Evolutionary conservation across 2,329 filamentous ascomycete genomes (phyloP), one percentile per base, ranked within the genome.

Genomic region (Incumbomyces delicatus): DNA sequence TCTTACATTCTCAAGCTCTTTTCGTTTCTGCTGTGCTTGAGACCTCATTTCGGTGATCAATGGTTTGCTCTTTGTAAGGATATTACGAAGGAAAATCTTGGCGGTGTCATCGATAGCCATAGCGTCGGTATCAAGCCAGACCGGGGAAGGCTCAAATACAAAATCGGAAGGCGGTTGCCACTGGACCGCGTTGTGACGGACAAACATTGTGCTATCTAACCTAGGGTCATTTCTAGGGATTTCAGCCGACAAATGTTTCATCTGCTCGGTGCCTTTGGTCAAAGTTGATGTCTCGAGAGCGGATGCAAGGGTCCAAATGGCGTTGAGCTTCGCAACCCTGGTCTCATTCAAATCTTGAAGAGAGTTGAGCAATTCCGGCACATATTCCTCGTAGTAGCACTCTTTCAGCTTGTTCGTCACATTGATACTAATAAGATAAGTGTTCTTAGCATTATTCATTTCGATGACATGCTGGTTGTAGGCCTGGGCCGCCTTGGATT

Each of bases 391-490:
- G 61, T 95, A 98, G 70, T 96, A 96, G 61, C 83, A 87, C 63
- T 95, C 88, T 70, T 96, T 98, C 61, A 95, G 83, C 70, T 92
- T 94, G 68, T 98, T 98, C 30, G 89, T 94, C 49, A 96, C 87
- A 62, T 94, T 94, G 69, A 98, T 95, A 51, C 81, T 78, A 60
- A 98, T 95, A 51, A 98, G 71, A 62, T 98, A 98, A n/a, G 85
- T 88, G 64, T 98, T 98, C 73, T 98, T 98, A 64, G 84, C 77
- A 63, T 98, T 98, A 67, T 92, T 86, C 92, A 96, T 96, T 57
- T 98, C 92, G 50, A 82, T 70, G 50, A 94, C 75, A 65, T 96
- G 90, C 62, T 95, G 87, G 60, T 94, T 87, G 66, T 94, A 98
- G 32, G 87, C 81, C 62, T 80, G 83, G 62, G 95, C 86, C 6